Evolutionary conservation across 805 yeast species (phyloP), one percentile per base, ranked within the genome.

Genomic region (Saccharomyces eubayanus): DNA sequence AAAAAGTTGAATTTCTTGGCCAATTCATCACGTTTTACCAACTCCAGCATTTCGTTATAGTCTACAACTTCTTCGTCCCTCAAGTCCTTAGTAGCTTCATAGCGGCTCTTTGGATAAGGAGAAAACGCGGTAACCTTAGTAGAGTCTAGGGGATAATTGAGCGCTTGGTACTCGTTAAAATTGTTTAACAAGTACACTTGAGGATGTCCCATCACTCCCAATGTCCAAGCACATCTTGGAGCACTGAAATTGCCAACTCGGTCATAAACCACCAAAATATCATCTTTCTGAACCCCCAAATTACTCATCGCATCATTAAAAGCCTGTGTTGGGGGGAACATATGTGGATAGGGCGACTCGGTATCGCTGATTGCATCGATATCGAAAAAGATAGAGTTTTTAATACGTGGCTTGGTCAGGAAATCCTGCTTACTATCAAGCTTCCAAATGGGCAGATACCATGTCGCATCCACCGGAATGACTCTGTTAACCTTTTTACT

Each of bases 181-280:
- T 87, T 87, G 72, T 94, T 86, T 57, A 92, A 76, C 48, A 92
- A 64, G 57, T 74, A 77, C 27, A 90, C 85, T 36, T 80, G 70
- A 50, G 80, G 71, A 67, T 91, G 97, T 6, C 92, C 92, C 67
- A 87, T 89, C 0, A 86, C 74, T 40, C 83, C 77, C 62, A 94
- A 78, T 60, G 91, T 89, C 97, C 97, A 94, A 0, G 90, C 91
- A 16, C 87, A 95, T 59, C 99, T 78, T 41, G 97, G 96, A 1
- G 91, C 82, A 46, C 96, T 84, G 68, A 92, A 89, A 57, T 87
- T 83, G 1, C 96, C 96, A 49, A 79, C 77, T 59, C 83, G 83
- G 70, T 94, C 99, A 68, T 94, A 94, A 11, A 94, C 81, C 10
- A 94, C 85, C 43, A 94, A 65, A 12, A 74, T 71, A 59, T 91